Conservation (phyloP, 2,329 filamentous ascomycete species). For the Monosporascus sp. region DNA sequence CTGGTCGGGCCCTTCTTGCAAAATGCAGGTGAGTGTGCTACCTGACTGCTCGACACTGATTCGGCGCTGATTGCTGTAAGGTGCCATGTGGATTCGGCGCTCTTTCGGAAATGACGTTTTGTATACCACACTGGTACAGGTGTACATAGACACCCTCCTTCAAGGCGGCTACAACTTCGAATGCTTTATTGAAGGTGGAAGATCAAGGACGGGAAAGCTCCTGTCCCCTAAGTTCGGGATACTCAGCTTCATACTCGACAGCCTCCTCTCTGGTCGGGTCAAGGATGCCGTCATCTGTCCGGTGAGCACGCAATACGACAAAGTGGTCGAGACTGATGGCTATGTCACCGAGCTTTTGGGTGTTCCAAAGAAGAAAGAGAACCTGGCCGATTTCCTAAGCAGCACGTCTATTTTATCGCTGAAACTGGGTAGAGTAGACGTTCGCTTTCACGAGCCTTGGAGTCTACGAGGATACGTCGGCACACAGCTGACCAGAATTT, state of each 20-base stretch:
- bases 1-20: constrained; percentile 86
- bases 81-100: constrained; percentile 89
- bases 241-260: constrained; percentile 84
- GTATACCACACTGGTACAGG: constrained; percentile 88
- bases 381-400: constrained; percentile 81
- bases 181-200: constrained; percentile 94
- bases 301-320: constrained; percentile 97
- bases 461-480: constrained; percentile 77
- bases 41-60: constrained; percentile 4
- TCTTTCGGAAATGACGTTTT: constrained; percentile 89
- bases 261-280: constrained; percentile 79
- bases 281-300: constrained; percentile 91
- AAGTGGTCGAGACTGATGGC: constrained; percentile 95
- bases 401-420: constrained; percentile 84
- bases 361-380: constrained; percentile 93
- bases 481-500: constrained; percentile 61
- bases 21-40: constrained; percentile 60
- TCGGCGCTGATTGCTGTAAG: constrained; percentile 6
- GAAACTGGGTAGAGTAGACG: constrained; percentile 85
- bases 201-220: constrained; percentile 89
- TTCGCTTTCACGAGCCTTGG: constrained; percentile 96
- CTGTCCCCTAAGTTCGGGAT: constrained; percentile 95
- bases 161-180: constrained; percentile 92
- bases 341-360: constrained; percentile 94
- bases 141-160: constrained; percentile 89